Evolutionary conservation across 495 filamentous ascomycete species (phyloP), one percentile per base, ranked within the genome.

Genomic region (Wilcoxina mikolae): DNA sequence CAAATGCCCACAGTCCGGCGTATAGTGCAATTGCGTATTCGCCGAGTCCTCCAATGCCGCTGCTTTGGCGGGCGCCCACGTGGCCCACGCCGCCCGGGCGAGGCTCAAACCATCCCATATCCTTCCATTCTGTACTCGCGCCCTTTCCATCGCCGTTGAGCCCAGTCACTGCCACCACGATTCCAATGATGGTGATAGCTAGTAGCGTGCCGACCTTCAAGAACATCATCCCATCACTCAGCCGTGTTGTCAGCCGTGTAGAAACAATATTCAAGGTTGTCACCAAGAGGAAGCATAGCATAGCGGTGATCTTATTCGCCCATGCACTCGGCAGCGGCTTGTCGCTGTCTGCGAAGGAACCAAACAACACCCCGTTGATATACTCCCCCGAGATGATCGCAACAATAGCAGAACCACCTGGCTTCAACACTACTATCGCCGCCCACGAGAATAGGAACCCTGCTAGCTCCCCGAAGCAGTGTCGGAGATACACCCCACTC

Each of bases 341-440:
- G 60, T 83, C 81, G 0, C 80, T 80, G 50, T 94, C 85, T 11
- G 87, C 81, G 44, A 94, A 80, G 23, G 81, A 74, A 12, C 63
- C 59, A 22, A 62, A 60, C 2, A 66, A 10, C 0, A 87, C 89
- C 25, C 89, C 77, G 56, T 95, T 88, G 23, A 94, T 72, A 63
- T 98, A 98, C 68, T 98, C 91, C 24, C 93, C 91, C 70, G 95
- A 95, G 56, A 98, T 96, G 52, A 98, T 95, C 25, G 89, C 78
- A 53, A 96, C 87, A 67, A 98, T 98, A 24, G 91, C 91, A 4
- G 88, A 80, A 12, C 84, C 83, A 0, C 91, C 91, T 4, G 91
- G 91, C 68, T 95, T 96, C 23, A 96, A 70, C 10, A 98, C 91
- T 26, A 89, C 79, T 0, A 96, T 88, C 0, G 93, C 88, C 47